These are phyloP conservation scores for Straminergon stramineum DNA, from an alignment of 225 moss, liverwort and hornwort species.

Conservation along the genomic window DNA sequence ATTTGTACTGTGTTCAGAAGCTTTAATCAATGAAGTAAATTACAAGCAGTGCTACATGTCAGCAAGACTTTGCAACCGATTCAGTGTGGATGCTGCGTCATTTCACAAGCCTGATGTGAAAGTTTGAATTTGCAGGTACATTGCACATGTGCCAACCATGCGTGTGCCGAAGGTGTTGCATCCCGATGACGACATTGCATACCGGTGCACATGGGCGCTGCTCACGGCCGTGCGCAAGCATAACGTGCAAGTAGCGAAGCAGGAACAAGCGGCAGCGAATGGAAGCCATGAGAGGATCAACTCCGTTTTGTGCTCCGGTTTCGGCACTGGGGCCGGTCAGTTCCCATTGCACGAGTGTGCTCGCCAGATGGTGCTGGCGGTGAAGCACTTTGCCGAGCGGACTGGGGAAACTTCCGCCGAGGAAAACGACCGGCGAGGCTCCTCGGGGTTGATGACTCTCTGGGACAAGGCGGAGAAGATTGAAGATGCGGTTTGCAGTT, in stretches of 20 bases:
- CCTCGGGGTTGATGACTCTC: constrained; percentile 23
- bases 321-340: constrained; percentile 33
- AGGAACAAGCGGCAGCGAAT: neutral
- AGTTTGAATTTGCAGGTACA: constrained; percentile 13
- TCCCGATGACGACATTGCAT: constrained; percentile 36
- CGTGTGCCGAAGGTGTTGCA: constrained; percentile 39
- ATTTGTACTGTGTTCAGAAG: neutral
- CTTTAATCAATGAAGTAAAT: neutral
- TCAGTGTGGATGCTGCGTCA: neutral
- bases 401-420: neutral
- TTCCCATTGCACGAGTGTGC: constrained; percentile 32
- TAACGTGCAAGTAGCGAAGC: constrained; percentile 16
- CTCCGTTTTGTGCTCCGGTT: constrained; percentile 29
- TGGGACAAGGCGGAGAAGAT: constrained; percentile 45
- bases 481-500: constrained; percentile 34
- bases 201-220: constrained; percentile 49
- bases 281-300: constrained; percentile 15
- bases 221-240: constrained; percentile 32
- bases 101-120: neutral
- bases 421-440: neutral
- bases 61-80: neutral
- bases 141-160: constrained; percentile 50
- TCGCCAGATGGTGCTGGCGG: constrained; percentile 43
- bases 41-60: neutral
- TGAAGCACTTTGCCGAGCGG: constrained; percentile 35